phyloP scores from a whole-genome alignment of 1,284 basidiomycete genomes.

The Ganoderma lucidum region DNA sequence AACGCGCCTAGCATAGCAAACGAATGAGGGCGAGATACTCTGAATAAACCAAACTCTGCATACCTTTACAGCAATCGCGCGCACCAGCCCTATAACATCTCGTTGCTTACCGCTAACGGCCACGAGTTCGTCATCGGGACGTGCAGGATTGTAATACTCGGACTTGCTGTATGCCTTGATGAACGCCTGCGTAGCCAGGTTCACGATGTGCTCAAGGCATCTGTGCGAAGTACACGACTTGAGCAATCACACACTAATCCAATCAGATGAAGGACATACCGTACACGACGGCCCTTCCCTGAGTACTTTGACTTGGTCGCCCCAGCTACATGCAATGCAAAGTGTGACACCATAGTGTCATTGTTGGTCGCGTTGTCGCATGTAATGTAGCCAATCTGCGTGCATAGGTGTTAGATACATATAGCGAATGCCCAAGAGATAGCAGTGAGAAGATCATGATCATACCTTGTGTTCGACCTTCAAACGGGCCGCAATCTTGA shows the following conservation, averaged over 20 bases:
- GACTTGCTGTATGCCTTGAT: constrained; percentile 18
- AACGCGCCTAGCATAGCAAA: constrained; percentile 19
- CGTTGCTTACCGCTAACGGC: neutral
- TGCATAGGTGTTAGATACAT: neutral
- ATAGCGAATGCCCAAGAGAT: no score
- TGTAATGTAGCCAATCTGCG: constrained; percentile 44
- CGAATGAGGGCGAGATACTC: no score
- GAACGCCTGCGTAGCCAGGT: constrained; percentile 23
- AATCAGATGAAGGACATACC: neutral
- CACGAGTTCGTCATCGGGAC: constrained; percentile 12
- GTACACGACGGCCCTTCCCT: neutral
- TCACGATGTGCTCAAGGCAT: constrained; percentile 28
- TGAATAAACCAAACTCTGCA: neutral
- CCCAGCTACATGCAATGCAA: constrained; percentile 20
- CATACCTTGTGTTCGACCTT: constrained; percentile 25
- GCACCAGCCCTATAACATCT: constrained; percentile 17
- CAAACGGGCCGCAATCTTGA: neutral
- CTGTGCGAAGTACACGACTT: constrained; percentile 13
- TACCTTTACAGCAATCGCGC: constrained; percentile 17
- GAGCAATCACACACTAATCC: no score
- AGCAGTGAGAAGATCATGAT: neutral
- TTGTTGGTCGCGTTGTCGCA: constrained; percentile 48
- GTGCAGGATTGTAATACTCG: constrained; percentile 17
- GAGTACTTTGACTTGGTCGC: neutral
- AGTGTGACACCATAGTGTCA: constrained; percentile 41